phyloP scores from a whole-genome alignment of 495 filamentous ascomycete species.

The Chaetomium cochliodes region DNA sequence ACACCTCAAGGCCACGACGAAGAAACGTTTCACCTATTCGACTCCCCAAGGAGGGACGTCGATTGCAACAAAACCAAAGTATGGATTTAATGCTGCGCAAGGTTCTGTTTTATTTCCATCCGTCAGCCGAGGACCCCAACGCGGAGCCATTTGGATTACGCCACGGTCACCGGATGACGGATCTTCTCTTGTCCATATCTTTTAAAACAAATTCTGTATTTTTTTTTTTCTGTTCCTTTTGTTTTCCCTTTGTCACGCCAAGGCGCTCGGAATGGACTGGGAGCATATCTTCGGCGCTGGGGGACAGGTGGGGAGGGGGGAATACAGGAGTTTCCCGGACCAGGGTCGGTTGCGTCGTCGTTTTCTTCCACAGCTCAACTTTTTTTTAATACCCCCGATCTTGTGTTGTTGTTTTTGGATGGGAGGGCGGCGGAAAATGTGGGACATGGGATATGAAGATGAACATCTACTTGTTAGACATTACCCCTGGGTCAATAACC shows the following conservation, averaged over 20 bases:
- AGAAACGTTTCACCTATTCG: constrained; percentile 6
- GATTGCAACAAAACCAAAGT: constrained; percentile 1
- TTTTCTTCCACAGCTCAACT: constrained; percentile 2
- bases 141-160: neutral
- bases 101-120: neutral
- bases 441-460: constrained; percentile 18
- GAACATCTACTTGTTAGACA: constrained; percentile 24
- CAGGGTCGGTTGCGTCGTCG: neutral
- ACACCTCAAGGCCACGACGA: constrained; percentile 8
- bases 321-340: constrained; percentile 16
- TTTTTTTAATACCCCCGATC: constrained; percentile 12
- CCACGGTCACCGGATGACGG: neutral
- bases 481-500: constrained; percentile 36
- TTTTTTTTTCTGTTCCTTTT: constrained; percentile 13
- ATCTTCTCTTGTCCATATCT: constrained; percentile 14
- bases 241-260: neutral
- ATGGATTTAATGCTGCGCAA: constrained; percentile 6
- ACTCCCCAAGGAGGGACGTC: neutral
- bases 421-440: constrained; percentile 19
- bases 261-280: constrained; percentile 3
- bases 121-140: neutral
- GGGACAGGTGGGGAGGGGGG: neutral
- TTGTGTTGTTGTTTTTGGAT: constrained; percentile 19
- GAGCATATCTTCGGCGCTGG: constrained; percentile 18
- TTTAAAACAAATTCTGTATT: neutral